Base-by-base conservation (phyloP, 768 basidiomycete species). In the Termitomyces sp. region DNA sequence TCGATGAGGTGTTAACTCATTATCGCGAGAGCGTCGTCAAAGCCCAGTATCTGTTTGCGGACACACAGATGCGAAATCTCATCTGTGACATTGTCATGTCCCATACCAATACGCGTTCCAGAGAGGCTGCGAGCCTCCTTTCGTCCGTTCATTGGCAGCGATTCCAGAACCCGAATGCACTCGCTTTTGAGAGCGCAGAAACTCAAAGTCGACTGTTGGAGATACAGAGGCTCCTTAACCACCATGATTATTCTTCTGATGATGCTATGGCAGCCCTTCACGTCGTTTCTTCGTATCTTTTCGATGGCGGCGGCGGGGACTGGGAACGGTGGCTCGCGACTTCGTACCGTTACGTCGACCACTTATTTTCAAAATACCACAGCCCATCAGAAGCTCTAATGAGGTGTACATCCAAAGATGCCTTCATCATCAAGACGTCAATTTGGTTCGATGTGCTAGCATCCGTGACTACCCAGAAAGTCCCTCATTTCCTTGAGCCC, bases 361-460 rank as follows among this genome's bases (percentile, higher is more conserved):
- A 63, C 38, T 65, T 86, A 23, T 77, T 91, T 59, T 64, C 69
- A 16, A 65, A 59, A 5, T 78, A 67, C 64, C 65, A 66, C 35
- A 75, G 77, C 28, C 77, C 80, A 9, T 72, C 74, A 55, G 75
- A 77, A 50, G 78, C 79, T 7, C 76, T 89, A 13, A 59, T 75
- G 36, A 57, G 61, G 16, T 84, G 81, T 64, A 63, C 63, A 68
- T 23, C 79, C 76, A 77, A 83, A 75, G 73, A 79, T 75, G 70
- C 82, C 73, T 92, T 92, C 71, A 86, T 93, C 68, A 79, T 92
- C 73, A 91, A 91, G 71, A 88, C 91, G 30, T 84, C 88, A 16
- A 85, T 93, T 57, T 93, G 91, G 91, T 91, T 93, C 70, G 91
- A 93, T 69, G 89, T 93, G 38, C 79, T 93, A 54, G 90, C 89